A percentile compares a stretch with the other conserved stretches of the same genome.
These are phyloP conservation scores for Neopestalotiopsis clavispora DNA, from an alignment of 2,329 filamentous ascomycete species.

Conservation along the genomic window DNA sequence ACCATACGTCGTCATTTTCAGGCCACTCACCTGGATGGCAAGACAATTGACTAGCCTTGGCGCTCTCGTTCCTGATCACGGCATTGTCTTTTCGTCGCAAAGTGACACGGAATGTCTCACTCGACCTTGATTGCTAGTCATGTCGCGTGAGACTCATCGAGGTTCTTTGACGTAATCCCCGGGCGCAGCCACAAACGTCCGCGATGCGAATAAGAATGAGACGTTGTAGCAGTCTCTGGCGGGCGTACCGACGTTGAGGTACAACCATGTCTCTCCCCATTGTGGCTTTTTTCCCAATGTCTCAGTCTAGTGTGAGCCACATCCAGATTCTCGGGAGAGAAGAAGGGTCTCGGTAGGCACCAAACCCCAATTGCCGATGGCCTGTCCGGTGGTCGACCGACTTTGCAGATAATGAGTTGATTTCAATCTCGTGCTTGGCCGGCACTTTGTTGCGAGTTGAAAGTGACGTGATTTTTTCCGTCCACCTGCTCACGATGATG, in stretches of 20 bases:
- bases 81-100: not conserved
- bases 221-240: not conserved
- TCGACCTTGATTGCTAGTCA: slow-evolving; percentile 4
- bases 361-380: not conserved
- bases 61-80: not conserved
- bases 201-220: not conserved
- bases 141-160: not conserved
- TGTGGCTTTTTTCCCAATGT: not conserved
- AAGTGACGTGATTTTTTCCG: not conserved
- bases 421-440: not conserved
- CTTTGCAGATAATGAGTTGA: not conserved
- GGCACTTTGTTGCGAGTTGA: not conserved
- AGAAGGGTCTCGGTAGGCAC: not conserved
- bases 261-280: not conserved
- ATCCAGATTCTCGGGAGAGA: slow-evolving; percentile 6
- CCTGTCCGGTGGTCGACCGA: not conserved
- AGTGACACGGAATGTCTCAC: not conserved
- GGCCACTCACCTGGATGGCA: not conserved
- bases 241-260: not conserved
- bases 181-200: not conserved
- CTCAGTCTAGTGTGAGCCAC: slow-evolving; percentile 5
- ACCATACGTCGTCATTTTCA: not conserved
- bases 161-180: not conserved
- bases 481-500: not conserved
- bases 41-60: not conserved